Evolutionary conservation across 2,329 filamentous ascomycete species (phyloP), one percentile per base, ranked within the genome.

Genomic region (Phaeophleospora eucalypticola): DNA sequence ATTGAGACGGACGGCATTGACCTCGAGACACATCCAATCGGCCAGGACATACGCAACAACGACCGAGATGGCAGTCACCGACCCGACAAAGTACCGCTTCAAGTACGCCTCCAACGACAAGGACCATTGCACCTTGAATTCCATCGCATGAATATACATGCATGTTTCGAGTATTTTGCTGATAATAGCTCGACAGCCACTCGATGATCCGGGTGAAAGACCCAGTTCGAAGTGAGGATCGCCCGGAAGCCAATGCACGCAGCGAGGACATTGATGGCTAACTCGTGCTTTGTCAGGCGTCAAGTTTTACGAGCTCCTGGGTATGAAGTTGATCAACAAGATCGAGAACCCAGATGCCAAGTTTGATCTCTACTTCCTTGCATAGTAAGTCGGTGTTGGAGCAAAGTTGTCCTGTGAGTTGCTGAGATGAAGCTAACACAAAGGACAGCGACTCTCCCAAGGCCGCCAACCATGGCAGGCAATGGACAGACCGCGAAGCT

Each of bases 301-400:
- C 69, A 86, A 91, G 58, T 98, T 95, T 71, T 98, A 97, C 71
- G 84, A 95, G 66, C 87, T 89, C 68, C 80, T 98, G 15, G 93
- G 93, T 60, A 83, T 97, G 79, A 89, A 78, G 64, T 71, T 89
- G 53, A 79, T 97, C 68, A 82, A 87, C 63, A 87, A 90, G 71
- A 76, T 93, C 38, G 75, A 85, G 53, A 87, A 89, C 64, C 86
- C 90, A 12, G 89, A 95, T 50, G 82, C 81, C 68, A 95, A 94
- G 65, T 97, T 97, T 69, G 88, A 93, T 62, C 81, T 96, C 10
- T 37, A 29, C 24, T 29, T 29, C 24, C 24, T 29, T 6, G 24
- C 24, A 12, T 29, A 29, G n/a, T n/a, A n/a, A n/a, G n/a, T n/a
- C n/a, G n/a, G n/a, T n/a, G n/a, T n/a, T n/a, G n/a, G n/a, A n/a